Conservation (phyloP, 345 rosid genomes). For the Combretum micranthum region DNA sequence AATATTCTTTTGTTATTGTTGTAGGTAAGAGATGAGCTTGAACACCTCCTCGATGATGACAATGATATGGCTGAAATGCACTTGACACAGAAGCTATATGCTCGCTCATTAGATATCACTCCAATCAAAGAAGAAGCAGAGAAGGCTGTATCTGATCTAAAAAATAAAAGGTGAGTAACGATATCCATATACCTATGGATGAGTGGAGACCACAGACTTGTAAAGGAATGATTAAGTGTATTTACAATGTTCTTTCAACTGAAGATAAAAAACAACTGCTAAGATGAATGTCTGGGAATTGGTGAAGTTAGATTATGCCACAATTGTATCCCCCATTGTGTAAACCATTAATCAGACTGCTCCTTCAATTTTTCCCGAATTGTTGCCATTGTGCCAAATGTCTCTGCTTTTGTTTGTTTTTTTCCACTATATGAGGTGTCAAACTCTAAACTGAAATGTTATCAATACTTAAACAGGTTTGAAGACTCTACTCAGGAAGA, state of each 20-base stretch:
- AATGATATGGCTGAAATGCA: conserved; percentile 58
- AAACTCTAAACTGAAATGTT: neutral
- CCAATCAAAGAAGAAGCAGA: conserved; percentile 16
- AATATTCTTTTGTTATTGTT: conserved; percentile 3
- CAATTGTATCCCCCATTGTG: too few species aligned
- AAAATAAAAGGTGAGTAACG: conserved; percentile 26
- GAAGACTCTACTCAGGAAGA: conserved; percentile 21
- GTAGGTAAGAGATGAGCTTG: conserved; percentile 60
- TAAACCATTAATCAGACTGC: too few species aligned
- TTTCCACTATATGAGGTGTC: neutral
- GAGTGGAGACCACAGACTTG: too few species aligned
- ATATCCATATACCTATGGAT: neutral
- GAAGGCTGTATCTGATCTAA: conserved; percentile 13
- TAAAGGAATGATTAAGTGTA: too few species aligned
- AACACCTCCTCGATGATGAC: conserved; percentile 52
- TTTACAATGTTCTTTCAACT: too few species aligned
- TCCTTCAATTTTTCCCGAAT: too few species aligned
- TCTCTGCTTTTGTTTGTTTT: neutral
- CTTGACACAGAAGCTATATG: conserved; percentile 37
- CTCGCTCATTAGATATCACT: conserved; percentile 17
- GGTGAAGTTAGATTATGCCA: too few species aligned
- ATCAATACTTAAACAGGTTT: conserved; percentile 10
- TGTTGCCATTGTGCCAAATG: too few species aligned
- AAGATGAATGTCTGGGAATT: too few species aligned
- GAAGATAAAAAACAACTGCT: too few species aligned